Evolutionary conservation across 306 rosid genomes (phyloP).

Genomic region (Comarum palustre): DNA sequence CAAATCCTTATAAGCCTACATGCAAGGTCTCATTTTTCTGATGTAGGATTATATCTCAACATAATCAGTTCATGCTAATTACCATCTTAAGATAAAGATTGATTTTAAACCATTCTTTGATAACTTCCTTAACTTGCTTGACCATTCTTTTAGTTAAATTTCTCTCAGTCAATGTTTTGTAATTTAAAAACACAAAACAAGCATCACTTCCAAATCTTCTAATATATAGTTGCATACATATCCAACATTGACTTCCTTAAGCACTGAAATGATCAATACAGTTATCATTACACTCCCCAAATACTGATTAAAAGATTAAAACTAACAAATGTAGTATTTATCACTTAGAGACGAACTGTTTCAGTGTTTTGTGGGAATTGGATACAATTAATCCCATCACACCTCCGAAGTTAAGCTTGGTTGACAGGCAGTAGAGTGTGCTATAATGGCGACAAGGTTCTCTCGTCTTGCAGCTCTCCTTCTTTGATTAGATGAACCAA

Average conservation of each 20-base stretch:
- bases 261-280: not conserved
- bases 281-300: not conserved
- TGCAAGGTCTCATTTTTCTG: no score
- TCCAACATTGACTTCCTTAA: not conserved
- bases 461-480: not conserved
- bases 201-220: not conserved
- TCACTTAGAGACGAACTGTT: not conserved
- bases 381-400: not conserved
- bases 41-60: no score
- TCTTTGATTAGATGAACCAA: not conserved
- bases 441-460: not conserved
- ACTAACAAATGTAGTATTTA: not conserved
- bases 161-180: not conserved
- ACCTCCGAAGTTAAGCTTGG: not conserved
- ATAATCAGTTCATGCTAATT: not conserved
- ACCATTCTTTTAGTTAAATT: not conserved
- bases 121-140: conserved; percentile 3
- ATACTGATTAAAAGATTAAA: not conserved
- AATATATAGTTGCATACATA: not conserved
- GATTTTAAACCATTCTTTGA: not conserved
- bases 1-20: no score
- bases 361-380: no score
- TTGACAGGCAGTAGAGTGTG: not conserved
- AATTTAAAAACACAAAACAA: not conserved
- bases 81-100: not conserved